A percentile compares a stretch with the other conserved stretches of the same genome.
Conservation (phyloP, 1,139 yeast genomes). For the Debaryomyces psychrophilus region DNA sequence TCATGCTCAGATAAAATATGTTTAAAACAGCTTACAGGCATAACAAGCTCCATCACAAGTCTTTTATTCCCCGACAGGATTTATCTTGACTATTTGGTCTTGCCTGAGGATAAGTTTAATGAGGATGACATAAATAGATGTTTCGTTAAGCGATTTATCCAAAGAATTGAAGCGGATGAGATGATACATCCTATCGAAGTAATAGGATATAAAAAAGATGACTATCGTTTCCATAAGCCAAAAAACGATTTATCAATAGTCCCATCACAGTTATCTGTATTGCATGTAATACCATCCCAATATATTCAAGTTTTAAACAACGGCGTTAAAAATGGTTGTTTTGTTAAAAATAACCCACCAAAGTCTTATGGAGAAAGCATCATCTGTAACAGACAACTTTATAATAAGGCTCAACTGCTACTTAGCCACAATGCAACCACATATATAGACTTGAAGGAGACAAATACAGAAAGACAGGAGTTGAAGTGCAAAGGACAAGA, state of each 20-base stretch:
- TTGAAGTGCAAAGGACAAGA: slow-evolving; percentile 27
- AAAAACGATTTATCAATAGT: slow-evolving; percentile 13
- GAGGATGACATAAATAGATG: slow-evolving; percentile 53
- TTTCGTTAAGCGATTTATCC: slow-evolving; percentile 41
- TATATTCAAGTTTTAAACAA: slow-evolving; percentile 49
- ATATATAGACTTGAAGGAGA: slow-evolving; percentile 33
- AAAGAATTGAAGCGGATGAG: slow-evolving; percentile 13
- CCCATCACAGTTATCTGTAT: slow-evolving; percentile 43
- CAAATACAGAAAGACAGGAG: slow-evolving; percentile 24
- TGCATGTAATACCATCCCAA: slow-evolving; percentile 31
- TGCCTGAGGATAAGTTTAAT: slow-evolving; percentile 43
- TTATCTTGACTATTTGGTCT: slow-evolving; percentile 55
- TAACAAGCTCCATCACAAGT: slow-evolving; percentile 55
- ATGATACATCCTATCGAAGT: slow-evolving; percentile 21
- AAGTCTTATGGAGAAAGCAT: slow-evolving; percentile 48
- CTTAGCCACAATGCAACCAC: slow-evolving; percentile 13
- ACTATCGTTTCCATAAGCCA: slow-evolving; percentile 33
- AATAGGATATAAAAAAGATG: slow-evolving; percentile 27
- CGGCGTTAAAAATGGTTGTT: slow-evolving; percentile 58
- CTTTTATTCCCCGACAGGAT: slow-evolving; percentile 37
- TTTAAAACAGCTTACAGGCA: slow-evolving; percentile 62
- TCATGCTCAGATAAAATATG: slow-evolving; percentile 88
- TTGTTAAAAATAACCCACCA: slow-evolving; percentile 47
- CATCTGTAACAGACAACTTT: slow-evolving; percentile 36
- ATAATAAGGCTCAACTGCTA: slow-evolving; percentile 20